Percentiles rank a stretch among this genome's conserved stretches.
These are phyloP conservation scores for Melampsora larici-populina DNA, from an alignment of 1,284 basidiomycete species.

Conservation along the genomic window DNA sequence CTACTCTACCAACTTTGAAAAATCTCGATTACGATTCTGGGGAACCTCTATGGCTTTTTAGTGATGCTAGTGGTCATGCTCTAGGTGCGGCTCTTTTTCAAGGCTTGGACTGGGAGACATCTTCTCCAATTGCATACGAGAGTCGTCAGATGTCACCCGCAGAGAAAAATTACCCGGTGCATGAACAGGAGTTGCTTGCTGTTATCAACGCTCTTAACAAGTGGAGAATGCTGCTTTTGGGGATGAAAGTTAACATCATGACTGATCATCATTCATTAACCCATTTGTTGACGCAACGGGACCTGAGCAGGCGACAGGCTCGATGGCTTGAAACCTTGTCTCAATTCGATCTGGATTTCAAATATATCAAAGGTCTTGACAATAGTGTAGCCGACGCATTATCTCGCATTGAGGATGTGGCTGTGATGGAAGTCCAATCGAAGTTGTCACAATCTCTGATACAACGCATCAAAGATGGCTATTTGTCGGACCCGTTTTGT, in stretches of 20 bases:
- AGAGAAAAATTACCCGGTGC: slow-evolving; percentile 45
- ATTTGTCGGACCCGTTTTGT: not conserved
- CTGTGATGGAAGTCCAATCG: too few species aligned
- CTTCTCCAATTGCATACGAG: slow-evolving; percentile 36
- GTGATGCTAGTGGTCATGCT: slow-evolving; percentile 30
- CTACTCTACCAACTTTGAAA: slow-evolving; percentile 49
- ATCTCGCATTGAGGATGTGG: slow-evolving; percentile 46
- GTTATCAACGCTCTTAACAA: slow-evolving; percentile 45
- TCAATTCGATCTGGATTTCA: slow-evolving; percentile 51
- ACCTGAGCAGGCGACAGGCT: too few species aligned
- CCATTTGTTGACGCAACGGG: too few species aligned
- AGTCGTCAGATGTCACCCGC: slow-evolving; percentile 36
- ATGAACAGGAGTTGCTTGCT: slow-evolving; percentile 44
- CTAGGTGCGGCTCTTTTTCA: slow-evolving; percentile 42
- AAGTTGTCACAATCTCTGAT: too few species aligned
- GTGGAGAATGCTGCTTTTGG: too few species aligned
- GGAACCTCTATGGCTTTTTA: slow-evolving; percentile 42
- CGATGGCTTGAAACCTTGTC: slow-evolving; percentile 55
- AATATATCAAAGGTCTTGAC: slow-evolving; percentile 54
- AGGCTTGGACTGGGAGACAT: slow-evolving; percentile 2
- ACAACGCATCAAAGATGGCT: not conserved
- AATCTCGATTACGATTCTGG: slow-evolving; percentile 50
- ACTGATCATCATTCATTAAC: too few species aligned
- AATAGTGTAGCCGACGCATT: slow-evolving; percentile 56
- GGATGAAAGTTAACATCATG: too few species aligned